Base-by-base conservation (phyloP, 2,329 filamentous ascomycete species). In the Pestalotiopsis sp. region DNA sequence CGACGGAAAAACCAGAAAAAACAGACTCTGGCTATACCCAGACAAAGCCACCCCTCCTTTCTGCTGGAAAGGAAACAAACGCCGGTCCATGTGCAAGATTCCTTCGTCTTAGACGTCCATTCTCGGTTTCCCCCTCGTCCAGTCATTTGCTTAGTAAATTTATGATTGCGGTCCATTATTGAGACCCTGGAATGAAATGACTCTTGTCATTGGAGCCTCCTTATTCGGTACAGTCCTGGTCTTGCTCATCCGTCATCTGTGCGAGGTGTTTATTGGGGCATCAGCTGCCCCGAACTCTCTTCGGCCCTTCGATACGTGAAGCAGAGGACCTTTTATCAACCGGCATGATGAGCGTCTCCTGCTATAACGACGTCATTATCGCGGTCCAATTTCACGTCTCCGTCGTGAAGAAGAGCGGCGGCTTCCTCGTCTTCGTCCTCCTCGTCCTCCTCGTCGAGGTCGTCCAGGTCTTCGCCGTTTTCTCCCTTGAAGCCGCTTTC, bases 401-500 rank as follows among this genome's bases (percentile, higher is more conserved):
- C 52, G 31, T 76, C 75, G 5, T 78, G 23, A 7, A 64, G 61
- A n/a, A 64, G 36, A 5, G 27, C 59, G 12, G 59, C 59, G 17
- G 59, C 59, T 20, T 64, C 77, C 12, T 81, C 81, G 1, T 85
- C 85, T 1, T 82, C 79, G 1, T 83, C 83, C 1, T 82, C 85
- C 9, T 88, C 88, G 2, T 89, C 87, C 1, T 87, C 86, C 1
- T 91, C 89, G 1, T 89, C 88, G 5, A 93, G 92, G 36, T 91
- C 90, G 1, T 88, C 85, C 60, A 87, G 86, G 4, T 87, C 85
- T 57, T 84, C 85, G 60, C 86, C 88, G 7, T 88, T 85, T 68
- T 90, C 90, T 23, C 93, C 91, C 75, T 92, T 90, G 76, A 97
- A 97, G 0, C 92, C 92, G 69, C 90, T 91, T 70, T 97, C 93